A percentile compares a stretch with the other conserved stretches of the same genome.
These are phyloP conservation scores for Podospora tetraspora DNA, from an alignment of 495 filamentous ascomycete species.

Conservation along the genomic window DNA sequence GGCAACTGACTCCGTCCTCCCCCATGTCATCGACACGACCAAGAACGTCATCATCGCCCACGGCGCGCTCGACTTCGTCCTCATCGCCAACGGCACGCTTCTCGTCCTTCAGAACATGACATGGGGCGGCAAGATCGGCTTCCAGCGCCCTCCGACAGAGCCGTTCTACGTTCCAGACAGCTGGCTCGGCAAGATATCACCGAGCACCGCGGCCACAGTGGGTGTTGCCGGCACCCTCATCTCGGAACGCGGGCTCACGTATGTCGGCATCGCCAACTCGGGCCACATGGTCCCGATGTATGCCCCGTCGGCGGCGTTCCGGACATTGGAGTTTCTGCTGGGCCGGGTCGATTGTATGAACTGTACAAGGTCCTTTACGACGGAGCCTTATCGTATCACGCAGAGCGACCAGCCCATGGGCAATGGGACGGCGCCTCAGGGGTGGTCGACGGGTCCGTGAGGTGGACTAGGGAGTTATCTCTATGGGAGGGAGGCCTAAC, in stretches of 20 bases:
- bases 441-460: slow-evolving; percentile 14
- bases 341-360: slow-evolving; percentile 49
- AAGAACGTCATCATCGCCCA: slow-evolving; percentile 66
- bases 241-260: slow-evolving; percentile 67
- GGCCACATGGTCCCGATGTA: slow-evolving; percentile 67
- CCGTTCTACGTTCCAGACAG: slow-evolving; percentile 65
- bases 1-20: slow-evolving; percentile 50
- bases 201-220: slow-evolving; percentile 38
- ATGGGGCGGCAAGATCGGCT: slow-evolving; percentile 68
- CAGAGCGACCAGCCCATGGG: slow-evolving; percentile 26
- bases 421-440: slow-evolving; percentile 27
- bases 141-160: slow-evolving; percentile 51
- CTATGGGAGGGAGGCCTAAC: background rate
- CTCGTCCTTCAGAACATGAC: slow-evolving; percentile 81
- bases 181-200: slow-evolving; percentile 26
- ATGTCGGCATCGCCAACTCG: slow-evolving; percentile 50
- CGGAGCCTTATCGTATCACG: slow-evolving; percentile 7
- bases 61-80: slow-evolving; percentile 52
- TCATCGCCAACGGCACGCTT: slow-evolving; percentile 63
- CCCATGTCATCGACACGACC: slow-evolving; percentile 65
- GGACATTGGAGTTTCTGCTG: slow-evolving; percentile 64
- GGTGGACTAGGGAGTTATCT: background rate
- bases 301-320: slow-evolving; percentile 56
- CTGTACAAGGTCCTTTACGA: slow-evolving; percentile 31
- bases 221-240: slow-evolving; percentile 58